Base-by-base conservation (phyloP, 1,284 basidiomycete species). In the Malassezia nana region DNA sequence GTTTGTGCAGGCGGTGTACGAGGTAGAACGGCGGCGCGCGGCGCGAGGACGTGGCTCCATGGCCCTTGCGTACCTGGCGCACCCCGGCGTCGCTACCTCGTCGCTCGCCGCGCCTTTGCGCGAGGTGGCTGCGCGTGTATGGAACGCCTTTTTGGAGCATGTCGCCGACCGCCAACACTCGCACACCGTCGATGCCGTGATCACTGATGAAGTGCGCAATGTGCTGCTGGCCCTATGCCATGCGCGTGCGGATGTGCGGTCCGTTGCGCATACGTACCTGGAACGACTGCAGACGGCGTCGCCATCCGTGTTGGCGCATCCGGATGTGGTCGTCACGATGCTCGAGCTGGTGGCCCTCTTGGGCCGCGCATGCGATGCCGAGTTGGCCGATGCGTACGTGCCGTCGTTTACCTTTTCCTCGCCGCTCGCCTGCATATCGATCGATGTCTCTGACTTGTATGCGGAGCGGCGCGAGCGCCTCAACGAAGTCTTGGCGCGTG, bases 341-440 rank as follows among this genome's bases (percentile, higher is more conserved):
- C 79, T 98, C 39, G 94, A 98, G 73, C 84, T 89, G 39, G 78
- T 98, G 55, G 95, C 92, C 0, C 78, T 96, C 12, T 78, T 98
- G 60, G 82, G 90, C 51, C 81, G 83, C 47, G 83, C 86, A 1
- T 91, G 89, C 71, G 89, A 96, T 75, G 85, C 88, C 57, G 89
- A 95, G 77, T 89, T 83, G 69, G 79, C 82, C 9, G 89, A 95
- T 75, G 92, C 96, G 87, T 94, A 88, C 74, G 89, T 91, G 55
- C 89, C 92, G 1, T 77, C 81, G 24, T 89, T 87, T 72, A 81
- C 84, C 61, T 95, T 87, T 75, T 77, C 79, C 55, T 96, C 92
- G 0, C 82, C 85, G 44, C 80, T 85, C 64, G 81, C 59, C 47
- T 80, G 80, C 39, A 81, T 96, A 62, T 83, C 80, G 13, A 77